Conservation (phyloP, 768 basidiomycete genomes). For the Mycena rosella region DNA sequence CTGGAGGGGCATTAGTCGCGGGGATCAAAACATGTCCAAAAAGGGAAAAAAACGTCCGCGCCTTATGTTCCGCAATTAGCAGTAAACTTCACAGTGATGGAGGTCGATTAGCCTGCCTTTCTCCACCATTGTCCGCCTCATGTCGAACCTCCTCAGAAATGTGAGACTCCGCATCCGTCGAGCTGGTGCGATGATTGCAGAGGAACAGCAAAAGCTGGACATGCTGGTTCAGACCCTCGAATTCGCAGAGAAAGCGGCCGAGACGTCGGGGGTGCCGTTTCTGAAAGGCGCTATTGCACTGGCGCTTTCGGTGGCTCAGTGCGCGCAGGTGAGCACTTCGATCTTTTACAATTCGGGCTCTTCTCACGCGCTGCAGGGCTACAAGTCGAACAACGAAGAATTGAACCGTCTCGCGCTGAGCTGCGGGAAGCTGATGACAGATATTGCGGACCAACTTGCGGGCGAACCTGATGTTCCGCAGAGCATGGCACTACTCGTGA, state of each 20-base stretch:
- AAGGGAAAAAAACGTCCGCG: no score
- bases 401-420: conserved; percentile 13
- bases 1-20: no score
- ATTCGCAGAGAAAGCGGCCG: conserved; percentile 17
- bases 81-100: no score
- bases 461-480: neutral
- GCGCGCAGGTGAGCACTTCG: conserved; percentile 13
- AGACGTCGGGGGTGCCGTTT: conserved; percentile 12
- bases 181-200: neutral
- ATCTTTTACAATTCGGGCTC: neutral
- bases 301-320: conserved; percentile 4
- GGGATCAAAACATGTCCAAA: no score
- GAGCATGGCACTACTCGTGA: conserved; percentile 6
- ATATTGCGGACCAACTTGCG: neutral
- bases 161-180: no score
- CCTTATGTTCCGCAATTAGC: no score
- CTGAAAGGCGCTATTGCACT: conserved; percentile 13
- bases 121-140: no score
- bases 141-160: no score
- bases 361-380: neutral
- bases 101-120: no score
- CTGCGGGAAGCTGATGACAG: conserved; percentile 4
- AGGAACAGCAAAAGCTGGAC: neutral
- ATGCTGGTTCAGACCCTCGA: conserved; percentile 2
- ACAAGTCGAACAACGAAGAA: conserved; percentile 20